phyloP scores from a whole-genome alignment of 306 rosid genomes.

The Vigna radiata region DNA sequence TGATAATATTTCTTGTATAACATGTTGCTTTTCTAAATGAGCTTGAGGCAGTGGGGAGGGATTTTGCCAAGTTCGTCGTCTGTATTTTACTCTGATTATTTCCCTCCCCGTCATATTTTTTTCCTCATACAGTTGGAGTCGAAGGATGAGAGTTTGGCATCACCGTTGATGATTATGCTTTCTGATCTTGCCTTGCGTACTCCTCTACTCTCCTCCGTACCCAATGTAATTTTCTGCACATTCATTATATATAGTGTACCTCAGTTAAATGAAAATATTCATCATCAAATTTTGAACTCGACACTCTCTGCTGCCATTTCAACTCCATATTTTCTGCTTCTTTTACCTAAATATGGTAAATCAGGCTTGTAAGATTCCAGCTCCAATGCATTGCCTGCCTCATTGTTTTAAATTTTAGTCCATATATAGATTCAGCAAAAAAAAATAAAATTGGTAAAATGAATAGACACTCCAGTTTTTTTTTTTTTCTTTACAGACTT shows the following conservation, averaged over 20 bases:
- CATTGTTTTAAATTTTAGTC: background rate
- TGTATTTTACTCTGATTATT: conserved; percentile 51
- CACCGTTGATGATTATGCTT: conserved; percentile 42
- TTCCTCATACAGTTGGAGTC: conserved; percentile 52
- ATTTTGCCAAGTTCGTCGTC: conserved; percentile 42
- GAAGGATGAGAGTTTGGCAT: conserved; percentile 54
- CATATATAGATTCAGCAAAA: too few relatives aligned
- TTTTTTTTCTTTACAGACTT: too few relatives aligned
- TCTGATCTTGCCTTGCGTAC: conserved; percentile 47
- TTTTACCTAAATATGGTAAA: conserved; percentile 22
- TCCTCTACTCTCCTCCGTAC: too few relatives aligned
- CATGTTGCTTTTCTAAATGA: conserved; percentile 35
- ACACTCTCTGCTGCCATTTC: conserved; percentile 31
- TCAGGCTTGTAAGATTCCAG: conserved; percentile 18
- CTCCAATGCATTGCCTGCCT: background rate
- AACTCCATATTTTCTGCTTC: conserved; percentile 20
- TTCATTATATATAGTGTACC: conserved; percentile 59
- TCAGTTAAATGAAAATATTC: conserved; percentile 49
- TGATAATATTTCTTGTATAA: conserved; percentile 47
- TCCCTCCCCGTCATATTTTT: conserved; percentile 47
- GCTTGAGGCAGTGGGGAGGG: conserved; percentile 49
- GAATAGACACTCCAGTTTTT: too few relatives aligned
- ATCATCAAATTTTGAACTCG: conserved; percentile 47
- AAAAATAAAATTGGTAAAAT: too few relatives aligned
- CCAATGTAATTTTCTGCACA: conserved; percentile 66